Conservation (phyloP, 768 basidiomycete species). For the Clavulina sp. region DNA sequence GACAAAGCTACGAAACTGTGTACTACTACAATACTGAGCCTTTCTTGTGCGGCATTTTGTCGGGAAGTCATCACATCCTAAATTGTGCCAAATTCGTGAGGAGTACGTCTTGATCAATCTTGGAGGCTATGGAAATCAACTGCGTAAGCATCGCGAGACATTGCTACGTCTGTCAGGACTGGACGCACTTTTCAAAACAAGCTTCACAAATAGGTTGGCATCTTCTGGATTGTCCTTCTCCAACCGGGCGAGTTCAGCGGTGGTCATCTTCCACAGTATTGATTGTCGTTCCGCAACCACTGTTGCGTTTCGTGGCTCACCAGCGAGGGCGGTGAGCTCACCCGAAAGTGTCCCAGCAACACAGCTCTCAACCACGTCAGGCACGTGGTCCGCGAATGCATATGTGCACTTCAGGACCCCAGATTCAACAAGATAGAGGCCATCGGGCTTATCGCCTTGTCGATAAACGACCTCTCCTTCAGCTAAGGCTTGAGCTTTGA, state of each 20-base stretch:
- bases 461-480: conserved; percentile 53
- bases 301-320: conserved; percentile 65
- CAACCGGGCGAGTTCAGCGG: conserved; percentile 36
- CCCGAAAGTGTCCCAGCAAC: conserved; percentile 85
- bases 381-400: conserved; percentile 49
- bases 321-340: conserved; percentile 71
- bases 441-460: conserved; percentile 60
- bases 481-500: conserved; percentile 41
- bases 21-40: not conserved
- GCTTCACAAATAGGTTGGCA: conserved; percentile 43
- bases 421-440: conserved; percentile 74
- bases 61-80: not conserved
- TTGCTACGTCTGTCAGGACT: not conserved
- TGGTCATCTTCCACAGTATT: conserved; percentile 66
- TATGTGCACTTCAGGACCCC: conserved; percentile 78
- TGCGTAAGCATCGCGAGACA: conserved; percentile 2
- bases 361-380: conserved; percentile 73
- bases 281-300: conserved; percentile 65
- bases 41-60: not conserved
- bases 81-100: conserved; percentile 33
- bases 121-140: conserved; percentile 30
- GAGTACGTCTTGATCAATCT: conserved; percentile 45
- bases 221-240: conserved; percentile 51
- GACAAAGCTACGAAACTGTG: no score
- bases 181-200: conserved; percentile 54